Evolutionary conservation across 2,329 filamentous ascomycete genomes (phyloP).

Genomic region (Exophiala spinifera): DNA sequence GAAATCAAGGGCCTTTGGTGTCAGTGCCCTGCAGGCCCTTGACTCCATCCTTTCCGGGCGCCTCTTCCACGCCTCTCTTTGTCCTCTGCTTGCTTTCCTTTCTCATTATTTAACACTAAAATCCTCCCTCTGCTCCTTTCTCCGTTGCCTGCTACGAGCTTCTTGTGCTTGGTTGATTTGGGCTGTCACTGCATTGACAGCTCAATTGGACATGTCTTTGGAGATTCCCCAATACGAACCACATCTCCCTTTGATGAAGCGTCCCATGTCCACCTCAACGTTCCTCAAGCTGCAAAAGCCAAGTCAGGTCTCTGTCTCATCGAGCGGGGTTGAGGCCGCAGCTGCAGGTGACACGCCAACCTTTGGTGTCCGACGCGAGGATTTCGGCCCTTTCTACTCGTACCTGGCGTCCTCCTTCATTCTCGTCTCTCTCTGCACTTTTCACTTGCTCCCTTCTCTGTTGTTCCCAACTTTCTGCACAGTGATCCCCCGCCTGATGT

Average conservation of each 20-base stretch:
- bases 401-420: constrained; percentile 6
- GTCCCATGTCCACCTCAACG: too few species aligned
- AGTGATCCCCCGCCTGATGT: constrained; percentile 4
- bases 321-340: constrained; percentile 10
- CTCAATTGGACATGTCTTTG: neutral
- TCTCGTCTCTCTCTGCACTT: neutral
- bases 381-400: constrained; percentile 4
- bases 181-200: neutral
- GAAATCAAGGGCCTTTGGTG: too few species aligned
- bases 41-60: neutral
- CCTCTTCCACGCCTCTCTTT: neutral
- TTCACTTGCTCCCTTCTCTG: neutral
- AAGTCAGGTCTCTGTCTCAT: constrained; percentile 1
- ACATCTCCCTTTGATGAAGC: neutral
- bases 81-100: neutral
- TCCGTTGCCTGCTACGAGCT: neutral
- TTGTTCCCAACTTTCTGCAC: neutral
- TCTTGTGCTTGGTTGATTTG: neutral
- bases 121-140: neutral
- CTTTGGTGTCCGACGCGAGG: constrained; percentile 11
- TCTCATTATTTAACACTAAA: neutral
- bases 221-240: neutral
- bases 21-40: too few species aligned
- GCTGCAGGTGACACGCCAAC: constrained; percentile 2
- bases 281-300: too few species aligned